Percentiles rank a stretch among this genome's conserved stretches.
Evolutionary conservation across 495 filamentous ascomycete species (phyloP).

Genomic region (Tuber umbilicatum): DNA sequence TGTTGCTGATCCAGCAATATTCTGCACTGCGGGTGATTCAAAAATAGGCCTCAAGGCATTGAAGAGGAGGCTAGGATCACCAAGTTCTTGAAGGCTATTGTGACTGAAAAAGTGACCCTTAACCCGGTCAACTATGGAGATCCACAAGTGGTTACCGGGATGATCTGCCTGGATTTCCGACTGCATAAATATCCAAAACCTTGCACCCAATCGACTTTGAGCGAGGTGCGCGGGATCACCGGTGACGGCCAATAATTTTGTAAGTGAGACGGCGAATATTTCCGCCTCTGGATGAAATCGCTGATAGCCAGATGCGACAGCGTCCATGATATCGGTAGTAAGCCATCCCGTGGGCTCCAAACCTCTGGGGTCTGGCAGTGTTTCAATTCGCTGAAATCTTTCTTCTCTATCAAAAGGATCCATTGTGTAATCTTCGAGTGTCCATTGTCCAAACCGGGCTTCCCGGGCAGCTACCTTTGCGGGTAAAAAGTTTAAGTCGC

Average conservation of each 20-base stretch:
- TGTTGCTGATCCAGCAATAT: not conserved
- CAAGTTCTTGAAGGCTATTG: not conserved
- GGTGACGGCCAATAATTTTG: not conserved
- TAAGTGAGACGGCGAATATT: not conserved
- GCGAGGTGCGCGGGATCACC: not conserved
- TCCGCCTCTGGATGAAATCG: not conserved
- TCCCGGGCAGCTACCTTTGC: not conserved
- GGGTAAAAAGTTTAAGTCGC: not conserved
- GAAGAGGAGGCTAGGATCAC: not conserved
- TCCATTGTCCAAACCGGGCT: too few species aligned
- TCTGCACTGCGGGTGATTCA: not conserved
- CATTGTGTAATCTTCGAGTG: too few species aligned
- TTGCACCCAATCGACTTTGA: not conserved
- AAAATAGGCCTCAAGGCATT: too few species aligned
- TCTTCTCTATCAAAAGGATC: too few species aligned
- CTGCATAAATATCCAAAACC: conserved; percentile 20
- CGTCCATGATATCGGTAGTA: too few species aligned
- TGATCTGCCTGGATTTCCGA: not conserved
- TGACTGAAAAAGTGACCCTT: conserved; percentile 1
- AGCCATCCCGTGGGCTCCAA: too few species aligned
- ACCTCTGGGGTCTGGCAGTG: too few species aligned
- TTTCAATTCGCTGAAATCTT: too few species aligned
- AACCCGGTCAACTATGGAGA: conserved; percentile 3
- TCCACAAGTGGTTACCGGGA: not conserved
- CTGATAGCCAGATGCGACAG: not conserved